phyloP scores from a whole-genome alignment of 805 yeast species.

The Yarrowia yakushimensis region DNA sequence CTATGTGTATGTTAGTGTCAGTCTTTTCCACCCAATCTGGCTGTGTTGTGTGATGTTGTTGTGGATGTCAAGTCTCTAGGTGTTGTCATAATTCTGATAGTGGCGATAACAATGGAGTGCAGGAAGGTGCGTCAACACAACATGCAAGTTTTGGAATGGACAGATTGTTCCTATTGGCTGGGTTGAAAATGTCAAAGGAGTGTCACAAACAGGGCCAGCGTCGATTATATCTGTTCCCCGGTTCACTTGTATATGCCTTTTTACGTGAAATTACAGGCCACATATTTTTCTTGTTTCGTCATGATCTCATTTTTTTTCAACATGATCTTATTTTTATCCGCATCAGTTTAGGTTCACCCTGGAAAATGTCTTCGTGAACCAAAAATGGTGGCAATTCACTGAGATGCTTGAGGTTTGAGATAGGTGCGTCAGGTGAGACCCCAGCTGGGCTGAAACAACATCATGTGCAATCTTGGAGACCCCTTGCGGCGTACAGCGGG shows the following conservation, averaged over 20 bases:
- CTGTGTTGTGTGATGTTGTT: neutral
- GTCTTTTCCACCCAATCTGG: neutral
- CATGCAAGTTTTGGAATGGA: no score
- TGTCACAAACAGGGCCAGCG: neutral
- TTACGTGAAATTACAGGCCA: neutral
- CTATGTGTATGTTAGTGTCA: neutral
- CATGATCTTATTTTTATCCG: neutral
- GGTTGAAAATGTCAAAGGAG: no score
- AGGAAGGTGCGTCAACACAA: neutral
- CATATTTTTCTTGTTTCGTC: neutral
- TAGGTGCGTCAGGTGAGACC: neutral
- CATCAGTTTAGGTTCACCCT: neutral
- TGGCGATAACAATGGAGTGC: constrained; percentile 9
- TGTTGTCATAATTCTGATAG: constrained; percentile 7
- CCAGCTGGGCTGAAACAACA: neutral
- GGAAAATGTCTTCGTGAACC: neutral
- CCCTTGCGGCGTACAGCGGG: no score
- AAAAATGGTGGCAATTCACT: neutral
- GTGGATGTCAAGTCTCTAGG: neutral
- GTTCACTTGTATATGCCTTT: neutral
- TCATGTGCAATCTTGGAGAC: no score
- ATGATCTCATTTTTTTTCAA: no score
- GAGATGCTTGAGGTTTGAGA: neutral
- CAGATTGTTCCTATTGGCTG: no score
- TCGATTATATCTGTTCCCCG: neutral